Percentiles rank a stretch among this genome's conserved stretches.
Evolutionary conservation across 345 rosid genomes (phyloP).

Genomic region (Arabidopsis arenosa): DNA sequence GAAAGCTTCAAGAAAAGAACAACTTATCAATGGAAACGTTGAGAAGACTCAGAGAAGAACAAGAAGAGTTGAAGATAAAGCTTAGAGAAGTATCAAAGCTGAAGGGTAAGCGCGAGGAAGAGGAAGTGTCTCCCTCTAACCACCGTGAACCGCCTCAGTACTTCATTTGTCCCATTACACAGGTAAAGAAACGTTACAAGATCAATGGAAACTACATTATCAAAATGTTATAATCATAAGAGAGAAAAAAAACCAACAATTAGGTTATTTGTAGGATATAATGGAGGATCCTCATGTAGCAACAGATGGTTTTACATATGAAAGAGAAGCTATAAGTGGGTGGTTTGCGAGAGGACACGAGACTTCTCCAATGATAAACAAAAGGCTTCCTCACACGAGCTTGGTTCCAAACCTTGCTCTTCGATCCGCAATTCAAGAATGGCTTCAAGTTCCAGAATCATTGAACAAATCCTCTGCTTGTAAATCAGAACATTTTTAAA

Average conservation of each 20-base stretch:
- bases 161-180: conserved; percentile 78
- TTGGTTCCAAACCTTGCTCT: conserved; percentile 58
- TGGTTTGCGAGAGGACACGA: conserved; percentile 64
- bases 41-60: conserved; percentile 58
- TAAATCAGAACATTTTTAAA: not conserved
- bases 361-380: conserved; percentile 79
- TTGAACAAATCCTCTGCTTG: not conserved
- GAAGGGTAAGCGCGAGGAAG: conserved; percentile 43
- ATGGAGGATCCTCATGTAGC: conserved; percentile 84
- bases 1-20: conserved; percentile 65
- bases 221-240: not conserved
- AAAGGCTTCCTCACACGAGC: conserved; percentile 42
- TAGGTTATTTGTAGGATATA: conserved; percentile 54
- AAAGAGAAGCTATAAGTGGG: conserved; percentile 63
- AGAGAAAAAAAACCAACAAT: not conserved
- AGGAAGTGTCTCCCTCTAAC: not conserved
- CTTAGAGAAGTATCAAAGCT: conserved; percentile 71
- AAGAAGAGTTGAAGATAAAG: conserved; percentile 62
- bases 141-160: conserved; percentile 41
- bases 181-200: conserved; percentile 42
- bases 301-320: conserved; percentile 79
- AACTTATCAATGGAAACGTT: conserved; percentile 61
- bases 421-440: conserved; percentile 60
- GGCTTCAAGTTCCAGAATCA: conserved; percentile 49
- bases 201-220: conserved; percentile 15